These are phyloP conservation scores for Favolaschia claudopus DNA, from an alignment of 768 basidiomycete species.

Conservation along the genomic window DNA sequence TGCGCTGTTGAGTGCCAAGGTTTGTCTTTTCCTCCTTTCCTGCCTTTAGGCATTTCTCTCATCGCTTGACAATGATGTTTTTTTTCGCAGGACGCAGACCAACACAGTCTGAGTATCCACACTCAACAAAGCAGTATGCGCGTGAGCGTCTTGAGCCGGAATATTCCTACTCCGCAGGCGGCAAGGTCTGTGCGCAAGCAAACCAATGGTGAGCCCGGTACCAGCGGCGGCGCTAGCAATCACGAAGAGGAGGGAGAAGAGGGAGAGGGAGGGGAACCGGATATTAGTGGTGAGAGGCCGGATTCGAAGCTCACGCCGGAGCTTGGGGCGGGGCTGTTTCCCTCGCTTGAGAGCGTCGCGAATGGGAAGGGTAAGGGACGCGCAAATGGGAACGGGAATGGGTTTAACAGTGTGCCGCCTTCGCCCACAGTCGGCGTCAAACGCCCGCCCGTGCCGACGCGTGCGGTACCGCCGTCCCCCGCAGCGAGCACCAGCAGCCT, in stretches of 20 bases:
- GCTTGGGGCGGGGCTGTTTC: constrained; percentile 2
- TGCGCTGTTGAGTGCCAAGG: constrained; percentile 23
- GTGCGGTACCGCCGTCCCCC: constrained; percentile 33
- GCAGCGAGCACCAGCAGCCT: constrained; percentile 38
- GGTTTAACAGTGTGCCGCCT: constrained; percentile 12
- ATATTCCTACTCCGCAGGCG: constrained; percentile 33
- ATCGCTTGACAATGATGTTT: too few species aligned
- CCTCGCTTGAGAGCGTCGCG: constrained; percentile 19
- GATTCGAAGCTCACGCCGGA: constrained; percentile 78
- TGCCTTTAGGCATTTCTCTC: too few species aligned
- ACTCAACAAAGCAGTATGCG: constrained; percentile 48
- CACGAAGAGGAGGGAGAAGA: constrained; percentile 25
- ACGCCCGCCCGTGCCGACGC: constrained; percentile 36
- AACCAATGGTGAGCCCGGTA: too few species aligned
- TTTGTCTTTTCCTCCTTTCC: too few species aligned
- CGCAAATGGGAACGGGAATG: constrained; percentile 25
- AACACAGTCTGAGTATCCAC: constrained; percentile 49
- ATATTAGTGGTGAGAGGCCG: constrained; percentile 45
- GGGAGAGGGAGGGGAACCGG: constrained; percentile 17
- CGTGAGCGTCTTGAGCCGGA: constrained; percentile 49
- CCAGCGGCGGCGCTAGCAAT: too few species aligned
- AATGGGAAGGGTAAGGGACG: constrained; percentile 21
- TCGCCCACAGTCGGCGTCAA: constrained; percentile 30
- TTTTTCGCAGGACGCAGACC: constrained; percentile 50
- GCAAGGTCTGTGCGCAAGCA: constrained; percentile 21